These are phyloP conservation scores for Solanum hybrid DNA, from an alignment of 305 asterid species.

Conservation along the genomic window DNA sequence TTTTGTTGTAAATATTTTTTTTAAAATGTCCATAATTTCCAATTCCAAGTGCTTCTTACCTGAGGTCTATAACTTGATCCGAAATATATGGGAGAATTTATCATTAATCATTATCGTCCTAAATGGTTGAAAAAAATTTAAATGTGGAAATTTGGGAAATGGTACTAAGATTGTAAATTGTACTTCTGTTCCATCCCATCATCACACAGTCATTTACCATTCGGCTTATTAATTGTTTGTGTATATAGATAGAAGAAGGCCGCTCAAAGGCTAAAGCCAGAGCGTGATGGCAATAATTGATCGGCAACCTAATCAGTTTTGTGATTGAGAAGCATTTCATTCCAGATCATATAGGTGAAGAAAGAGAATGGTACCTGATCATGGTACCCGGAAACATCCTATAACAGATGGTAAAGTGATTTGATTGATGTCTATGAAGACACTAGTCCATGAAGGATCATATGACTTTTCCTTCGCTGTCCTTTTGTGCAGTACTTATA, in stretches of 20 bases:
- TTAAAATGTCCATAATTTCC: background rate
- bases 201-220: background rate
- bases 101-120: background rate
- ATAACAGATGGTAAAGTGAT: background rate
- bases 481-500: constrained; percentile 7
- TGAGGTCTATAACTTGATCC: background rate
- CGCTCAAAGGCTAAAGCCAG: background rate
- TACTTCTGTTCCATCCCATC: background rate
- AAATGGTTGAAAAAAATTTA: background rate
- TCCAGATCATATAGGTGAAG: background rate
- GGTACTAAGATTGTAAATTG: background rate
- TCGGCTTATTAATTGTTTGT: background rate
- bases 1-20: background rate
- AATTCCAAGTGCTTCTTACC: background rate
- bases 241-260: background rate
- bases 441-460: background rate
- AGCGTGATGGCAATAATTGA: background rate
- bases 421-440: background rate
- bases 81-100: background rate
- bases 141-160: background rate
- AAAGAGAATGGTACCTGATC: background rate
- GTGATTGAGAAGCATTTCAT: background rate
- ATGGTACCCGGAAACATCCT: background rate
- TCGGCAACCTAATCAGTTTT: background rate
- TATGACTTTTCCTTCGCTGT: background rate